phyloP scores from a whole-genome alignment of 495 filamentous ascomycete species.

The Aspergillus egyptiacus region DNA sequence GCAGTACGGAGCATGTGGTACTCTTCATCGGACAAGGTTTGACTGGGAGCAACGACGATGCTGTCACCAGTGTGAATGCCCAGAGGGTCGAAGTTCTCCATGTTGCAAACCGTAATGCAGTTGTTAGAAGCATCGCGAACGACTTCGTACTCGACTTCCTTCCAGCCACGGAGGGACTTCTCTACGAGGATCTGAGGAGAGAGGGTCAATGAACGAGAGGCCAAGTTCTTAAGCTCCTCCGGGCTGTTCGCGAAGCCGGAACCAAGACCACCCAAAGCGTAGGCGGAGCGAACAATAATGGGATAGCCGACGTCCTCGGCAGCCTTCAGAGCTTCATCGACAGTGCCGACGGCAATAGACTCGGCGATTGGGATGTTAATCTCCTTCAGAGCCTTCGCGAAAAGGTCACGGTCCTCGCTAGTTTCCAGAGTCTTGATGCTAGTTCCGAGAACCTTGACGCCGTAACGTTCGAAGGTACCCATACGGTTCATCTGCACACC shows the following conservation, averaged over 20 bases:
- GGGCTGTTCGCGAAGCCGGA: conserved; percentile 95
- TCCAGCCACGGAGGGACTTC: conserved; percentile 99
- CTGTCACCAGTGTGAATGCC: conserved; percentile 97
- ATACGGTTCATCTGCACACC: conserved; percentile 96
- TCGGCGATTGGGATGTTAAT: conserved; percentile 96
- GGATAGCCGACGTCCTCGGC: conserved; percentile 87
- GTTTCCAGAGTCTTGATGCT: conserved; percentile 90
- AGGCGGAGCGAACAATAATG: conserved; percentile 94
- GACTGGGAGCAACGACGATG: conserved; percentile 91
- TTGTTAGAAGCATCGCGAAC: conserved; percentile 92
- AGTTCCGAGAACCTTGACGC: conserved; percentile 90
- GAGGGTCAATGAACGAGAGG: conserved; percentile 87
- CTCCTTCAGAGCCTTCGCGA: conserved; percentile 83
- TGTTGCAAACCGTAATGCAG: conserved; percentile 98
- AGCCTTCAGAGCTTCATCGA: conserved; percentile 85
- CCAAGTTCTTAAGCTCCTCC: conserved; percentile 87
- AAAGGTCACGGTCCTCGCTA: conserved; percentile 93
- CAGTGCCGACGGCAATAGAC: conserved; percentile 81
- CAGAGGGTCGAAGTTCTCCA: conserved; percentile 98
- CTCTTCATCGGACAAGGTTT: conserved; percentile 94
- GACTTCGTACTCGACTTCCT: conserved; percentile 97
- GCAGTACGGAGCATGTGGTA: conserved; percentile 98
- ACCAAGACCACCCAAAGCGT: conserved; percentile 89
- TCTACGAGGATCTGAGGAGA: conserved; percentile 95
- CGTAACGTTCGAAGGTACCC: conserved; percentile 91